A percentile compares a stretch with the other conserved stretches of the same genome.
phyloP scores from a whole-genome alignment of 257 asterid species.

The Nicotiana obtusifolia region DNA sequence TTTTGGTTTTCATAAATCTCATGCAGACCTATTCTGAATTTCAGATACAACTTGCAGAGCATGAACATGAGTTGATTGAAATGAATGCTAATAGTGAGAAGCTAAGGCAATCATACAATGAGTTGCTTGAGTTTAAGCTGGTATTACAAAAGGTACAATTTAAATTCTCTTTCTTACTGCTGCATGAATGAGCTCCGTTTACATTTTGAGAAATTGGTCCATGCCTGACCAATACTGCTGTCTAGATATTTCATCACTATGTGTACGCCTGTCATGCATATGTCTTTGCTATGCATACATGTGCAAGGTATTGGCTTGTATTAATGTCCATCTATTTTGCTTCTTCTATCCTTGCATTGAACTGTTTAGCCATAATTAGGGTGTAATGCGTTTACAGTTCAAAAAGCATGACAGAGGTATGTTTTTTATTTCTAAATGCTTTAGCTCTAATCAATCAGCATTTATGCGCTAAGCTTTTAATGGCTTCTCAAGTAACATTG shows the following conservation, averaged over 20 bases:
- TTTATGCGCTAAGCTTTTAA: background rate
- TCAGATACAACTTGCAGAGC: slow-evolving; percentile 81
- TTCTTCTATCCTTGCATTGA: background rate
- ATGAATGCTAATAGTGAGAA: slow-evolving; percentile 86
- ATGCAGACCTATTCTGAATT: slow-evolving; percentile 7
- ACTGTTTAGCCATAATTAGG: background rate
- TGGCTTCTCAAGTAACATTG: background rate
- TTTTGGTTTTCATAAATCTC: background rate
- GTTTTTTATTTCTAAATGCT: background rate
- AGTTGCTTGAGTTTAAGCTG: slow-evolving; percentile 94
- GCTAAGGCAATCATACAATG: slow-evolving; percentile 79
- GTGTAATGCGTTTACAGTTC: background rate
- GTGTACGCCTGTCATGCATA: background rate
- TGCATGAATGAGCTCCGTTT: background rate
- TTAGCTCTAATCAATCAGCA: background rate
- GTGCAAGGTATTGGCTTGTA: background rate
- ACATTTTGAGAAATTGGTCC: background rate
- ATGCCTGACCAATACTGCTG: background rate
- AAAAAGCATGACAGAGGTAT: background rate
- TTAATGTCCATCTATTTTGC: background rate
- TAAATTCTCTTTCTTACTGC: background rate
- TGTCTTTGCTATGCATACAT: background rate
- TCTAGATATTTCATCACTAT: background rate
- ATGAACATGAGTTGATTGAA: slow-evolving; percentile 93
- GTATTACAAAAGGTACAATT: slow-evolving; percentile 82